A percentile compares a stretch with the other conserved stretches of the same genome.
Evolutionary conservation across 768 basidiomycete genomes (phyloP).

Genomic region (Lactarius quietus): DNA sequence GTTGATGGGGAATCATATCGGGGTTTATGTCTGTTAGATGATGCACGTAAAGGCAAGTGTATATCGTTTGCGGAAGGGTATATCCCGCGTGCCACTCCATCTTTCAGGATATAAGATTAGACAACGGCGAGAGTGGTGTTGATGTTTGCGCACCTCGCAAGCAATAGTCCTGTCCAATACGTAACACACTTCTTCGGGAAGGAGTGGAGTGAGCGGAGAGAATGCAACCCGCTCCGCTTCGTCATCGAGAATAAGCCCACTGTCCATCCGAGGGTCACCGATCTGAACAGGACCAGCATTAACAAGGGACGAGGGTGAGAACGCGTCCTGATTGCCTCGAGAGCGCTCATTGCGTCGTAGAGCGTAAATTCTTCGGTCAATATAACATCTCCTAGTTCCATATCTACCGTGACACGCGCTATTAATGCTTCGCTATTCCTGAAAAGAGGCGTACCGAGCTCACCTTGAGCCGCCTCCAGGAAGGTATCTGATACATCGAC

Average conservation of each 20-base stretch:
- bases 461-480: slow-evolving; percentile 59
- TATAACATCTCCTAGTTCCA: slow-evolving; percentile 60
- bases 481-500: slow-evolving; percentile 62
- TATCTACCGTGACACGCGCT: slow-evolving; percentile 49
- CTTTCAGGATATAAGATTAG: slow-evolving; percentile 39
- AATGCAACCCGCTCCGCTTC: slow-evolving; percentile 47
- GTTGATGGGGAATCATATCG: slow-evolving; percentile 39
- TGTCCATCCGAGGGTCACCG: slow-evolving; percentile 87
- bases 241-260: slow-evolving; percentile 52
- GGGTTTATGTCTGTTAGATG: slow-evolving; percentile 57
- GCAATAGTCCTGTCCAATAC: slow-evolving; percentile 75
- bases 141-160: slow-evolving; percentile 59
- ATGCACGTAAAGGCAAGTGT: slow-evolving; percentile 73
- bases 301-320: slow-evolving; percentile 22
- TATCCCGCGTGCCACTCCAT: slow-evolving; percentile 87
- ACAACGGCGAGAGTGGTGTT: slow-evolving; percentile 16
- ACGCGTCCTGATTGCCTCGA: slow-evolving; percentile 56
- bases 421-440: background rate
- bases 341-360: slow-evolving; percentile 90
- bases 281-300: slow-evolving; percentile 48
- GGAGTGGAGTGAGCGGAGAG: slow-evolving; percentile 56
- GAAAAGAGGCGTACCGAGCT: slow-evolving; percentile 6
- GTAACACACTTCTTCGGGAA: slow-evolving; percentile 85
- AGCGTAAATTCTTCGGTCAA: slow-evolving; percentile 69
- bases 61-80: slow-evolving; percentile 82